Conservation (phyloP, 225 moss, liverwort and hornwort species). For the Polytrichum commune region DNA sequence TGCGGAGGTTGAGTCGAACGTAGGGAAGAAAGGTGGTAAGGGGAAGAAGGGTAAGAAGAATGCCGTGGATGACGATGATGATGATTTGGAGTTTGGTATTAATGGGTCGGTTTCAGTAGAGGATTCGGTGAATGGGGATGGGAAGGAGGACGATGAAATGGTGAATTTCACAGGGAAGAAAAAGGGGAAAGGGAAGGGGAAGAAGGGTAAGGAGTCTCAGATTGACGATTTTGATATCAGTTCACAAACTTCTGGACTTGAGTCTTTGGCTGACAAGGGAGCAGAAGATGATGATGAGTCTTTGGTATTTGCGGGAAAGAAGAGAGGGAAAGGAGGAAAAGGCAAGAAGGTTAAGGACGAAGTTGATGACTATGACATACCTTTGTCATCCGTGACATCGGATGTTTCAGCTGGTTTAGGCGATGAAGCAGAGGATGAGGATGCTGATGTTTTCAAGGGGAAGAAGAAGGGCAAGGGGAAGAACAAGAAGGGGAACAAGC, state of each 20-base stretch:
- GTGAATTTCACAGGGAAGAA: constrained; percentile 48
- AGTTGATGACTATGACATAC: constrained; percentile 29
- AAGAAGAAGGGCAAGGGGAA: constrained; percentile 37
- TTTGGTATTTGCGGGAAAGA: constrained; percentile 15
- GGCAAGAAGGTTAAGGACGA: constrained; percentile 35
- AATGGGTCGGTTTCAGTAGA: constrained; percentile 17
- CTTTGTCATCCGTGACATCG: constrained; percentile 4
- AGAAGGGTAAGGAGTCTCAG: constrained; percentile 36
- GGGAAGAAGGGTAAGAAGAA: constrained; percentile 28
- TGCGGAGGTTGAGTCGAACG: constrained; percentile 14
- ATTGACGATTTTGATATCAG: constrained; percentile 36
- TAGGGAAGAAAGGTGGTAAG: constrained; percentile 23
- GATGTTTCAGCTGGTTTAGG: constrained; percentile 12
- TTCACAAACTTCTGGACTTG: constrained; percentile 23
- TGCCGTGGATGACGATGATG: constrained; percentile 10
- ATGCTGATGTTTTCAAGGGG: constrained; percentile 16
- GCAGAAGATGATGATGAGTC: constrained; percentile 16
- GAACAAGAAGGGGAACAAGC: constrained; percentile 19
- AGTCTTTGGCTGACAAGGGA: constrained; percentile 15
- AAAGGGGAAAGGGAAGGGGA: constrained; percentile 51
- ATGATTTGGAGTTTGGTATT: constrained; percentile 14
- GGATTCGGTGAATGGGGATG: constrained; percentile 24
- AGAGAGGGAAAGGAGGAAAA: constrained; percentile 21
- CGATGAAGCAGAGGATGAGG: constrained; percentile 28
- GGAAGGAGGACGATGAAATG: constrained; percentile 28